A percentile compares a stretch with the other conserved stretches of the same genome.
phyloP scores from a whole-genome alignment of 164 flowering plant species.

The Vitis rotundifolia region DNA sequence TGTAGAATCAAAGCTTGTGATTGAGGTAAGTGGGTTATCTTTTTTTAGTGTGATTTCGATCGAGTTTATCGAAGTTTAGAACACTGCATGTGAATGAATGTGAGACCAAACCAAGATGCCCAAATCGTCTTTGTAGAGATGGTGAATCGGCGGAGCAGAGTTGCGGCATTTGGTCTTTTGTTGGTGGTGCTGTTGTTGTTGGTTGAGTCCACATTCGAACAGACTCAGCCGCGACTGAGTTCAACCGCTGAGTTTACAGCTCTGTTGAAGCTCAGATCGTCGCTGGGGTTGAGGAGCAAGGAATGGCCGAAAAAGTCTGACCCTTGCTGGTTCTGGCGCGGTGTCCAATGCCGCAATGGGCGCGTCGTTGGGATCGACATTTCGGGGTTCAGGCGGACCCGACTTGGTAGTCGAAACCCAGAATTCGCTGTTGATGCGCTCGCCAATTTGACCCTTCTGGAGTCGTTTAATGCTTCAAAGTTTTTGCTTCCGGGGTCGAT shows the following conservation, averaged over 20 bases:
- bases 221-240: slow-evolving; percentile 21
- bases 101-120: no score
- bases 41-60: slow-evolving; percentile 1
- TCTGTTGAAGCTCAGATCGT: slow-evolving; percentile 62
- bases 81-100: no score
- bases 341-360: slow-evolving; percentile 49
- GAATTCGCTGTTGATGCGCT: slow-evolving; percentile 51
- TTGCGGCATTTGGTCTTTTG: background rate
- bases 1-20: background rate
- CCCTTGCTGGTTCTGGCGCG: slow-evolving; percentile 56
- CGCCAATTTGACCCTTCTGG: slow-evolving; percentile 33
- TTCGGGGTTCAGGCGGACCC: slow-evolving; percentile 60
- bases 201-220: slow-evolving; percentile 31
- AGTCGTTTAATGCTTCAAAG: slow-evolving; percentile 35
- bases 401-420: slow-evolving; percentile 48
- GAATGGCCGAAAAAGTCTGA: slow-evolving; percentile 85
- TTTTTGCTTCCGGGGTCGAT: slow-evolving; percentile 38
- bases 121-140: slow-evolving; percentile 16
- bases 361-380: slow-evolving; percentile 54
- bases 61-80: background rate
- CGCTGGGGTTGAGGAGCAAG: slow-evolving; percentile 69
- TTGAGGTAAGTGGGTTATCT: slow-evolving; percentile 16
- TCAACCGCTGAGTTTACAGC: slow-evolving; percentile 43
- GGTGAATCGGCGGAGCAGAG: slow-evolving; percentile 40
- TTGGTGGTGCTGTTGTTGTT: slow-evolving; percentile 22